Base-by-base conservation (phyloP, 345 rosid genomes). In the Citrus reticulata region DNA sequence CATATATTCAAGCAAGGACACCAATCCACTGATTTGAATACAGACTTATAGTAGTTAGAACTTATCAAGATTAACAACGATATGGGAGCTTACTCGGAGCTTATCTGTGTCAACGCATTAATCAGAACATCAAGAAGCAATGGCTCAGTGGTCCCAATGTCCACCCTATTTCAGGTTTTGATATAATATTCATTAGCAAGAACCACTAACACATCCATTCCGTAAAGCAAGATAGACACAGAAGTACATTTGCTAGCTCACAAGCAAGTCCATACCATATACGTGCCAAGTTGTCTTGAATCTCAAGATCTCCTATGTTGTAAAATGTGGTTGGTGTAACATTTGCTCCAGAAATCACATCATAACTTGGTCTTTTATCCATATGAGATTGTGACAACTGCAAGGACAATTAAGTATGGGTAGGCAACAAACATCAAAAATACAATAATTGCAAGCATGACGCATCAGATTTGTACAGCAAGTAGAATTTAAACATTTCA, bases 291-390 rank as follows among this genome's bases (percentile, higher is more conserved):
- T 95, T 93, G 74, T 93, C 96, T 81, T 95, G 97, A 67, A 95
- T 78, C 90, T 92, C 98, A 61, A 95, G 87, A 85, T 95, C 96
- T 35, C 99, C 97, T 0, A 91, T 92, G 86, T 95, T 93, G 82
- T 89, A 93, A 83, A 95, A 92, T 61, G 98, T 90, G 58, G 97
- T 84, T 30, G 97, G 97, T 51, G 83, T 86, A 70, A 87, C 91
- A 83, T 95, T 92, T 76, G 97, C 97, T 83, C 98, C 99, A 65
- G 87, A 87, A 72, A 92, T 86, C 67, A 91, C 90, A 84, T 95
- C 97, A 81, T 93, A 95, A 40, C 79, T 85, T 10, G 95, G 98
- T 76, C 91, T 91, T 80, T 87, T 91, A 72, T 90, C 93, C 75
- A 88, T 51, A 16, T 90, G 85, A 54, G 97, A 91, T 80, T 92